Evolutionary conservation across 2,329 filamentous ascomycete species (phyloP), one percentile per base, ranked within the genome.

Genomic region (Didymellaceae sp.): DNA sequence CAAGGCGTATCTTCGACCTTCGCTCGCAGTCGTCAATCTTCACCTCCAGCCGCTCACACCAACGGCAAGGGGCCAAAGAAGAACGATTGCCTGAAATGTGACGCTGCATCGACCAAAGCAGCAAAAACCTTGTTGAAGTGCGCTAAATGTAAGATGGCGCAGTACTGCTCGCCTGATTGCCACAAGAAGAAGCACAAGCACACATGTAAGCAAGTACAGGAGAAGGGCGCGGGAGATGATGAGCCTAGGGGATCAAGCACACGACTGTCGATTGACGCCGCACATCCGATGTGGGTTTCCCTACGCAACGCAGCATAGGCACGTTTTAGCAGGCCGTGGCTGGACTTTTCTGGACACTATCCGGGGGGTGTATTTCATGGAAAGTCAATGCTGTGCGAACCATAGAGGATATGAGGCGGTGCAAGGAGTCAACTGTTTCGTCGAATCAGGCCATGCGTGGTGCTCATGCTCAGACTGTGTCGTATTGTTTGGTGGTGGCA

Each of bases 91-190:
- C 49, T 48, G 2, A 24, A 37, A 5, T 66, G 65, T 33, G 50
- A 52, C 21, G 54, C 50, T 20, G 26, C 40, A 31, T 48, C 55
- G 18, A 45, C 37, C 9, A 50, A 52, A 17, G 50, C 37, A 34
- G 66, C 55, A 0, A 57, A 62, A 21, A 61, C 62, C 1, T 57
- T 84, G 45, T 73, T 77, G 62, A 77, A 66, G 53, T 84, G 81
- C 52, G 51, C 55, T 41, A 58, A 75, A 6, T 85, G 82, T 48
- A 62, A 68, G 54, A 64, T 63, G 39, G 77, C 65, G 10, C 74
- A 63, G 53, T 86, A 85, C 45, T 86, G 82, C 64, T 80, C 77
- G 3, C 50, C 47, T 0, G 75, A 78, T 39, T 86, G 82, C 45
- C 82, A 85, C 73, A 77, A 75, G 63, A 73, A 68, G 61, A 77